phyloP scores from a whole-genome alignment of 768 basidiomycete genomes.

The Hemileccinum impolitum region DNA sequence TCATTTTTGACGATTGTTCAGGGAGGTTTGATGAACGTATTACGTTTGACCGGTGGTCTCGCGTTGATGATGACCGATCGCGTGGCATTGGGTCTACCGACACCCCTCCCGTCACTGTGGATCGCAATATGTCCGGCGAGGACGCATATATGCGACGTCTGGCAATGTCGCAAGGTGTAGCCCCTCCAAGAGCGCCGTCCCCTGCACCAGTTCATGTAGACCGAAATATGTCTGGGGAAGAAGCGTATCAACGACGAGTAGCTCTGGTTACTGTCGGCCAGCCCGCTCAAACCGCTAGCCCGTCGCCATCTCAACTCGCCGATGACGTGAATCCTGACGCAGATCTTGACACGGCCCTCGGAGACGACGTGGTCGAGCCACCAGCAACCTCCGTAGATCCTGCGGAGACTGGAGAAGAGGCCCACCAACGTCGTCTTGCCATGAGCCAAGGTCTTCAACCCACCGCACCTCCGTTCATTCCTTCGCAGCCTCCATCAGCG shows the following conservation, averaged over 20 bases:
- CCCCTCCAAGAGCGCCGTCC: slow-evolving; percentile 19
- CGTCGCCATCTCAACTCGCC: slow-evolving; percentile 22
- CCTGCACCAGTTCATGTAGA: slow-evolving; percentile 40
- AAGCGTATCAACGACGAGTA: slow-evolving; percentile 71
- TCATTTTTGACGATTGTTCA: slow-evolving; percentile 25
- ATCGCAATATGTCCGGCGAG: slow-evolving; percentile 62
- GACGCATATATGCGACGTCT: slow-evolving; percentile 79
- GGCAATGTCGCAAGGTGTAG: slow-evolving; percentile 53
- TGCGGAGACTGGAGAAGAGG: slow-evolving; percentile 62
- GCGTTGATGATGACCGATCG: slow-evolving; percentile 46
- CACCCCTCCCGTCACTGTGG: slow-evolving; percentile 37
- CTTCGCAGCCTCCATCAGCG: slow-evolving; percentile 21
- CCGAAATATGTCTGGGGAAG: slow-evolving; percentile 63
- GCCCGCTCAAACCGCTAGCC: slow-evolving; percentile 14
- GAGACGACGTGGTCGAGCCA: slow-evolving; percentile 4
- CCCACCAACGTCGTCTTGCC: slow-evolving; percentile 58
- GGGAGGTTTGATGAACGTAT: slow-evolving; percentile 37
- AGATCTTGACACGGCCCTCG: slow-evolving; percentile 16
- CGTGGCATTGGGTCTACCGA: slow-evolving; percentile 22
- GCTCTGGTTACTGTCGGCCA: slow-evolving; percentile 52
- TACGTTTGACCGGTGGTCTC: slow-evolving; percentile 51
- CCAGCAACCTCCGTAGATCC: slow-evolving; percentile 1
- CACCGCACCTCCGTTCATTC: slow-evolving; percentile 27
- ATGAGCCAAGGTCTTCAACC: slow-evolving; percentile 44
- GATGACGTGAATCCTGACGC: slow-evolving; percentile 20